Base-by-base conservation (phyloP, 2,329 filamentous ascomycete genomes). In the Neofusicoccum kwambonambiense region DNA sequence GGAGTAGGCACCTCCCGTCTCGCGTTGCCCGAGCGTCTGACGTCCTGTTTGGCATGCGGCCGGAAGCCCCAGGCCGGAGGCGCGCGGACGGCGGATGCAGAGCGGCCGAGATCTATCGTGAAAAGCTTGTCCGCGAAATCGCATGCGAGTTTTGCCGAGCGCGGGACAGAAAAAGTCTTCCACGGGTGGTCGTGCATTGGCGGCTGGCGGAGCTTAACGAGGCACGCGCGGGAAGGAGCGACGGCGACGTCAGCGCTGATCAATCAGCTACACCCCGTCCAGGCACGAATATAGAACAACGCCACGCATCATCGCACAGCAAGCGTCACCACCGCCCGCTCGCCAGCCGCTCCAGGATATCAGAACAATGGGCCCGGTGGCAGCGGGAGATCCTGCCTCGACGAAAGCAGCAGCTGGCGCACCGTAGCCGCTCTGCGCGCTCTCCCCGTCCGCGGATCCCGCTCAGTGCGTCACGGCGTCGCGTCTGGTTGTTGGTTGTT, bases 181-280 rank as follows among this genome's bases (percentile, higher is more conserved):
- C 22, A 22, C 22, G 22, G 22, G 22, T 3, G 22, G 22, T 22
- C 22, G 22, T 22, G 22, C 22, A 22, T 22, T 22, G 22, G 22
- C 22, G 22, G 22, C 22, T 3, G 22, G 22, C 22, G 22, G 22
- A 22, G 22, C 22, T 22, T 22, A 22, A 22, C 3, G 22, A 31
- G 6, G 6, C 4, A 31, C 6, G 4, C 4, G 11, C n/a, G 35
- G 35, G 22, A 31, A 31, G 27, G 27, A 34, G 22, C 22, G 13
- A 34, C 52, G 9, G 34, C 54, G 54, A 58, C 54, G 54, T 58
- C 54, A 58, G 39, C n/a, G 54, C 54, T 56, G 47, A 51, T 51
- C 47, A 51, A 35, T 51, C 22, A 31, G 27, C 5, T 31, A 5
- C 41, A 44, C 4, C 8, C 22, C 34, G 35, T 44, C 22, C 54